Percentiles rank a stretch among this genome's conserved stretches.
Conservation (phyloP, 2,329 filamentous ascomycete genomes). For the Fusarium acutatum region DNA sequence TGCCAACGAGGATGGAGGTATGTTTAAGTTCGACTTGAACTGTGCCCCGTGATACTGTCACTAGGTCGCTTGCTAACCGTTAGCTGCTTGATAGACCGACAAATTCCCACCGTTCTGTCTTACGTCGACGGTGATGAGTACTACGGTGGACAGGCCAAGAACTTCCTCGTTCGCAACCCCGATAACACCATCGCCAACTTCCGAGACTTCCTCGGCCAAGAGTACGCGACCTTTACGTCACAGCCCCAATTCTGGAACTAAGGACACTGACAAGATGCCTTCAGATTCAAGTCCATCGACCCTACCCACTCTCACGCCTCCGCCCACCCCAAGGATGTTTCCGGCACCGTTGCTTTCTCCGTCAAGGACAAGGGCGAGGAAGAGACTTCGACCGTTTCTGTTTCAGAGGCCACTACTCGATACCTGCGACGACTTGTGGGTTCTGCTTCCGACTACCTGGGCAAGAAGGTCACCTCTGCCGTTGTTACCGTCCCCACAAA, state of each 20-base stretch:
- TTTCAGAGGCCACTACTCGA: constrained; percentile 84
- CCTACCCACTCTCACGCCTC: constrained; percentile 94
- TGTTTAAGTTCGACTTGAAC: constrained; percentile 42
- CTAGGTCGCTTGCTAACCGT: constrained; percentile 7
- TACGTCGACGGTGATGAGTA: constrained; percentile 98
- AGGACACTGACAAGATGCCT: constrained; percentile 25
- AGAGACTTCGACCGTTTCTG: constrained; percentile 71
- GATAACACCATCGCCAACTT: constrained; percentile 96
- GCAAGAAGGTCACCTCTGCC: constrained; percentile 92
- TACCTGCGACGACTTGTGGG: constrained; percentile 83
- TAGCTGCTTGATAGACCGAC: constrained; percentile 73
- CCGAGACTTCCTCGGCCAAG: constrained; percentile 93
- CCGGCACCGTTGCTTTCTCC: constrained; percentile 79
- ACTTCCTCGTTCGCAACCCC: constrained; percentile 89
- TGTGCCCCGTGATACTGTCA: not conserved
- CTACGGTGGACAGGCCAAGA: constrained; percentile 94
- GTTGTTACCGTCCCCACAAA: constrained; percentile 95
- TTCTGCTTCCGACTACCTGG: constrained; percentile 90
- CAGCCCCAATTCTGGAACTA: not conserved
- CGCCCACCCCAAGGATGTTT: constrained; percentile 82
- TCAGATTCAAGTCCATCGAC: constrained; percentile 91
- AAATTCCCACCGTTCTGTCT: constrained; percentile 93
- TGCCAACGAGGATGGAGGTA: constrained; percentile 97
- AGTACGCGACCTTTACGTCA: constrained; percentile 62
- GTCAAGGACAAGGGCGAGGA: constrained; percentile 80